Evolutionary conservation across 1,284 basidiomycete species (phyloP), one percentile per base, ranked within the genome.

Genomic region (Singerocomus inundabilis): DNA sequence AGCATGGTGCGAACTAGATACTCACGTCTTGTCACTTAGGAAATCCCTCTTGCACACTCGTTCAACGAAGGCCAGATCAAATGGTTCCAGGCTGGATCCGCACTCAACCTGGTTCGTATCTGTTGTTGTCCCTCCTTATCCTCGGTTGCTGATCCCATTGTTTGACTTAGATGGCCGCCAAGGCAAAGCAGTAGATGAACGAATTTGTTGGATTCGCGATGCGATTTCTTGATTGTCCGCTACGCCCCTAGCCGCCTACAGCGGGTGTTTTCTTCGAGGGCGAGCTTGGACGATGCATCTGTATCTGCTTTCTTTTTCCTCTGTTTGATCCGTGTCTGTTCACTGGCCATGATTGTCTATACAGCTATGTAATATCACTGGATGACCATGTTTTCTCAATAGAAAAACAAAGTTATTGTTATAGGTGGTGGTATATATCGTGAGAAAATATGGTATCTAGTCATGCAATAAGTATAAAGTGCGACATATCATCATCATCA

Each of bases 21-120:
- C 31, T 55, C 39, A 61, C 16, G 6, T 21, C 12, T 36, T 44
- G 25, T 46, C 33, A 25, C 26, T 18, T 53, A 80, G 75, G 76
- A 88, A 61, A 75, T 91, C 52, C 50, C 77, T 21, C 81, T 91
- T 54, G 85, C 88, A 28, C 88, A 91, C 70, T 85, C 85, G 34
- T 91, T 91, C 76, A 91, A 91, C 62, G 82, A 91, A 72, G 91
- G 90, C 46, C 93, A 96, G 73, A 93, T 94, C 65, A 88, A 82
- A 63, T 95, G 92, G 92, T 94, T 95, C 84, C 92, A 91, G 79
- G 91, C 91, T 64, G 92, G 92, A 47, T 91, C 88, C 58, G 91
- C 89, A 29, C 80, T 91, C 47, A 92, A 92, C 77, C 68, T 91
- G 72, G 85, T 88, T 51, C 43, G 81, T 76, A 34, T 11, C 33